A percentile compares a stretch with the other conserved stretches of the same genome.
Evolutionary conservation across 768 basidiomycete genomes (phyloP).

Genomic region (Mycena capillaripes): DNA sequence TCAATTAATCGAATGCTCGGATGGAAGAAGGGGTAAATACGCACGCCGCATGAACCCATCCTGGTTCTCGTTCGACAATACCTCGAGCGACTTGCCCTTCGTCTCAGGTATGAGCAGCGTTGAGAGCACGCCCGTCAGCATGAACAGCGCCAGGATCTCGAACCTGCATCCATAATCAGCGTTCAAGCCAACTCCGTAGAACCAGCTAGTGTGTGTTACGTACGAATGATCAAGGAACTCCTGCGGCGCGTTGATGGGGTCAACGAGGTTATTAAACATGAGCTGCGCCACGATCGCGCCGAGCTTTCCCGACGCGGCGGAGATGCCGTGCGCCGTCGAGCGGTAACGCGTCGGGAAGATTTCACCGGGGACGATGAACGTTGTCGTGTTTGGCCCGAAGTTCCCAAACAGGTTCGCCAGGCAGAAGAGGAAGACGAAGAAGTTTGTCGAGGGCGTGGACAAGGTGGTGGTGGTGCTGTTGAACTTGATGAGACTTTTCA

Average conservation of each 20-base stretch:
- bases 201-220: too few species aligned
- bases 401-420: conserved; percentile 91
- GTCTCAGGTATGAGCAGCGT: neutral
- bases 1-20: too few species aligned
- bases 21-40: too few species aligned
- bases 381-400: conserved; percentile 87
- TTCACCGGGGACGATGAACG: conserved; percentile 78
- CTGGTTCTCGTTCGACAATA: neutral
- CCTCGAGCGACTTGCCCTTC: neutral
- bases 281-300: conserved; percentile 88
- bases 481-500: conserved; percentile 58
- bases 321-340: conserved; percentile 87
- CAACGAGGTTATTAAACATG: too few species aligned
- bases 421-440: conserved; percentile 87
- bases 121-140: neutral
- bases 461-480: conserved; percentile 66
- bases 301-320: conserved; percentile 85
- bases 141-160: neutral
- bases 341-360: conserved; percentile 91
- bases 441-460: conserved; percentile 57
- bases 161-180: too few species aligned
- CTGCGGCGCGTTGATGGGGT: neutral
- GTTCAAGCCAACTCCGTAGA: too few species aligned
- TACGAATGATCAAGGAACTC: neutral
- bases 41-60: neutral